Evolutionary conservation across 2,329 filamentous ascomycete genomes (phyloP).

Genomic region (Colletotrichum incanum): DNA sequence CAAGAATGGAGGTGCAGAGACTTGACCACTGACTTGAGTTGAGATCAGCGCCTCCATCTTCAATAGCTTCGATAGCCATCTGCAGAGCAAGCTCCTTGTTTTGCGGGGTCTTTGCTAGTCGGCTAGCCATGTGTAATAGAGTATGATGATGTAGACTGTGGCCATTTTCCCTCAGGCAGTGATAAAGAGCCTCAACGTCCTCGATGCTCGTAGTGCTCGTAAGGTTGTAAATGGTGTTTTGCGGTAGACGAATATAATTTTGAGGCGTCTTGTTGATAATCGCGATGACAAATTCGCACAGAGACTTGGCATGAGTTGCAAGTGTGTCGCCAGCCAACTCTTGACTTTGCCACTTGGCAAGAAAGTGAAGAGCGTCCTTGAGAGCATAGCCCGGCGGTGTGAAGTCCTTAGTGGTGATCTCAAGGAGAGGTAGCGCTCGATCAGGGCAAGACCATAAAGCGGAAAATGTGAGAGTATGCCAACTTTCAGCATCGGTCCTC

Average conservation of each 20-base stretch:
- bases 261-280: constrained; percentile 37
- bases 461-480: constrained; percentile 56
- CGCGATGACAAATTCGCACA: constrained; percentile 47
- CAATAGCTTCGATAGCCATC: constrained; percentile 57
- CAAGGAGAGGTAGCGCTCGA: constrained; percentile 52
- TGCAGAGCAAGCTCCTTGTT: constrained; percentile 62
- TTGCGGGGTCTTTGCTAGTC: constrained; percentile 57
- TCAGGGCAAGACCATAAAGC: constrained; percentile 53
- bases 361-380: constrained; percentile 54
- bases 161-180: constrained; percentile 49
- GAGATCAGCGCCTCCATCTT: constrained; percentile 58
- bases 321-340: background rate
- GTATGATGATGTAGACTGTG: constrained; percentile 60
- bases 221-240: constrained; percentile 53
- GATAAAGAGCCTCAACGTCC: constrained; percentile 52
- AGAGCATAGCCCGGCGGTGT: constrained; percentile 56
- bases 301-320: constrained; percentile 8
- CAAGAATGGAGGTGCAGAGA: constrained; percentile 73
- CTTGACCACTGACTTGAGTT: constrained; percentile 65
- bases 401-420: constrained; percentile 57
- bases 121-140: constrained; percentile 63
- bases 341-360: constrained; percentile 46
- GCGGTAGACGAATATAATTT: constrained; percentile 55
- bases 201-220: constrained; percentile 7
- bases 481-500: constrained; percentile 40